Evolutionary conservation across 805 yeast species (phyloP), one percentile per base, ranked within the genome.

Genomic region (Ogataea ganodermae): DNA sequence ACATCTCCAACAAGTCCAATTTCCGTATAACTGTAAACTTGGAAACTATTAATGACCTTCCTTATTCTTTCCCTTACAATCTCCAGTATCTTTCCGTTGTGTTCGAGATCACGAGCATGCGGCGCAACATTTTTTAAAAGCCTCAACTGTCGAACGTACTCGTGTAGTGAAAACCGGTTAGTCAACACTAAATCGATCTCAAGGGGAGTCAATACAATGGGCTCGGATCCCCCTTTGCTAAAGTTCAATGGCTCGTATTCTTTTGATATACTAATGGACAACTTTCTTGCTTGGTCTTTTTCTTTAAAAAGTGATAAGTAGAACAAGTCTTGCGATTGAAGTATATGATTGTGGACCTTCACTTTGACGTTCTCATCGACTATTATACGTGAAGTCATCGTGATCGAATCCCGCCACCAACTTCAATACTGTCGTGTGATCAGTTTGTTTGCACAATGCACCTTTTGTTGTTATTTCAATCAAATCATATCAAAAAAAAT

Each of bases 171-270:
- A 18, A 47, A 45, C 40, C 38, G 41, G 14, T 31, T 35, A 3
- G 48, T 30, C 37, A 52, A 36, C 12, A 52, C 31, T 28, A 52
- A 37, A 14, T 49, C 48, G 6, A 38, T 17, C 45, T 52, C 56
- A 14, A 49, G 14, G 3, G 51, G 56, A 12, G 56, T 52, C 44
- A 52, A 30, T 16, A 6, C 30, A 17, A 47, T 32, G 5, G 16
- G 13, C 1, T 20, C 23, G 6, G 20, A 7, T 5, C 32, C 44
- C 3, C 28, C 28, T 13, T n/a, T 38, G n/a, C 22, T 44, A 35
- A 49, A 52, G 12, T 13, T 21, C 39, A 42, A n/a, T 4, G 26
- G 35, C 9, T 31, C 12, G 27, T 23, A 52, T 12, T 39, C 47
- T 10, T 28, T 10, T 3, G 37, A 16, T 23, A 17, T 20, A 18